Evolutionary conservation across 176 grass and related monocot species (phyloP).

Genomic region (Musa beccarii): DNA sequence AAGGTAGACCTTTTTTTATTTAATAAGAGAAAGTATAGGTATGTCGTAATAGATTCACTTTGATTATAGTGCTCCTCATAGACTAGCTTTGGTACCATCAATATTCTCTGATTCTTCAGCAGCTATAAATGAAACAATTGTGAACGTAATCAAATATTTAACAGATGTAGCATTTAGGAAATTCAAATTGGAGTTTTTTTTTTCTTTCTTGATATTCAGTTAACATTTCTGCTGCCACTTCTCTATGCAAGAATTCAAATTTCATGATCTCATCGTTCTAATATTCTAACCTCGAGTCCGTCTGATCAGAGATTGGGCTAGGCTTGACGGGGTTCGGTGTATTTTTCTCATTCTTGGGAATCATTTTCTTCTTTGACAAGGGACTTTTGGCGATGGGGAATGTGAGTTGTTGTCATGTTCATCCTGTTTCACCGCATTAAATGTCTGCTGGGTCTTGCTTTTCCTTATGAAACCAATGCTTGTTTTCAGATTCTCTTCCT

Average conservation of each 20-base stretch:
- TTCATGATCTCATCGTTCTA: background rate
- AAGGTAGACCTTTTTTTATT: background rate
- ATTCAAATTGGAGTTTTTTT: background rate
- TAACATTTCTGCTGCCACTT: no score
- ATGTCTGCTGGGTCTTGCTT: background rate
- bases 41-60: no score
- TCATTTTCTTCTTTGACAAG: slow-evolving; percentile 93
- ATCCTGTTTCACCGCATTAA: background rate
- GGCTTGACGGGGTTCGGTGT: slow-evolving; percentile 92
- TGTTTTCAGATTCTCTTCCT: slow-evolving; percentile 84
- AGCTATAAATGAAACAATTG: background rate
- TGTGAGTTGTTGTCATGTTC: slow-evolving; percentile 32
- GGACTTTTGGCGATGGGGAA: slow-evolving; percentile 95
- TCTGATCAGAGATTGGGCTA: slow-evolving; percentile 65
- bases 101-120: background rate
- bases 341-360: slow-evolving; percentile 91
- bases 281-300: background rate
- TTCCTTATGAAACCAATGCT: slow-evolving; percentile 11
- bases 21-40: no score
- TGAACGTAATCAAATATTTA: background rate
- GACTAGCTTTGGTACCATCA: background rate
- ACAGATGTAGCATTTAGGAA: background rate
- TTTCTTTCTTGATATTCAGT: no score
- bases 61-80: background rate
- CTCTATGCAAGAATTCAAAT: background rate